Evolutionary conservation across 2,329 filamentous ascomycete species (phyloP), one percentile per base, ranked within the genome.

Genomic region (Chaetomiaceae sp.): DNA sequence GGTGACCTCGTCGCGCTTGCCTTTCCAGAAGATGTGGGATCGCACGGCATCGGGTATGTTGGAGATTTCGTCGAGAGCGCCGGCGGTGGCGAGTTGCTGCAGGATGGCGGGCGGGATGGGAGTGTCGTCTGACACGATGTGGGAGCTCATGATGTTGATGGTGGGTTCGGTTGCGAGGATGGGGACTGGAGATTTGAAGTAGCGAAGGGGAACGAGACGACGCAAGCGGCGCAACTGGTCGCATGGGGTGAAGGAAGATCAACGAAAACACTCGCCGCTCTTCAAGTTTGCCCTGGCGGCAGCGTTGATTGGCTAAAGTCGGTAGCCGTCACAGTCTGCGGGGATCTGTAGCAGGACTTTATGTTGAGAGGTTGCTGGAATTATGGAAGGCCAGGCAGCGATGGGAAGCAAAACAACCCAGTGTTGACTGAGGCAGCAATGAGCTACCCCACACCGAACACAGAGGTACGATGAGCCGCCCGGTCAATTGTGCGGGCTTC

Each of bases 11-110:
- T 43, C n/a, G 40, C 40, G 40, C 40, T 43, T 31, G 40, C 40
- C 40, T 23, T 43, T 23, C 40, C 40, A 43, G 25, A 43, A 43
- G 27, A 43, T 43, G 40, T 43, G 40, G 12, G 25, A 43, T 43
- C 40, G 40, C 16, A 43, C 40, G 16, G 40, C 40, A 43, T 33
- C 40, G 16, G 16, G 25, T 14, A 43, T 31, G 25, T 43, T 43
- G 16, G 40, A 43, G 25, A 43, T 43, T 16, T 43, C 25, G 40
- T 43, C 27, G 16, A 43, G 40, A 31, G 38, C 8, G 25, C 40
- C 40, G 40, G 40, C 40, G 40, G 40, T 43, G 40, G 40, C 40
- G 40, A 43, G 31, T 33, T 43, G 25, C 14, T 9, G 40, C n/a
- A 43, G 27, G 25, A 43, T 43, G 25, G 25, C 25, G 40, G 40